Percentiles rank a stretch among this genome's conserved stretches.
phyloP scores from a whole-genome alignment of 108 stramenopile genomes.

The Aurantiochytrium sp. region DNA sequence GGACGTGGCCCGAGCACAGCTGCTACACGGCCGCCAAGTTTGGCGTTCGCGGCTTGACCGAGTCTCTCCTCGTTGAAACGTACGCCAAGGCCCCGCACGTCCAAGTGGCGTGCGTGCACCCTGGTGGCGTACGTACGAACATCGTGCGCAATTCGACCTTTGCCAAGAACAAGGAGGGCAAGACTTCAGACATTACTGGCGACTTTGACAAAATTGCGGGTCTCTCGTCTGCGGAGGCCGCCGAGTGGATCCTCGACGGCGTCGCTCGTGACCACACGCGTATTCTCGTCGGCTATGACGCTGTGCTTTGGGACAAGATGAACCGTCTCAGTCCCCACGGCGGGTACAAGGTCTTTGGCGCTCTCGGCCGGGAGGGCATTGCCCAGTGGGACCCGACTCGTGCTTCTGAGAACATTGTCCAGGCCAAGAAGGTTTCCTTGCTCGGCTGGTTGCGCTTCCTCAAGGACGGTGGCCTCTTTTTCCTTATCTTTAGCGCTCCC shows the following conservation, averaged over 20 bases:
- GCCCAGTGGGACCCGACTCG: neutral
- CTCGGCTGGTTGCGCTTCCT: neutral
- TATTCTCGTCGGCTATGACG: slow-evolving; percentile 6
- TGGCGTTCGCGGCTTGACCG: neutral
- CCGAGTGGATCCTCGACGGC: neutral
- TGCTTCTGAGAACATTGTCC: neutral
- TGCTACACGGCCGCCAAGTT: slow-evolving; percentile 11
- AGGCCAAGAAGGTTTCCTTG: neutral
- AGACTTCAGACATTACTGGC: neutral
- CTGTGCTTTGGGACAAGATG: neutral
- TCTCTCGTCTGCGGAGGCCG: neutral
- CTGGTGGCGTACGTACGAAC: neutral
- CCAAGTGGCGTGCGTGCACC: neutral
- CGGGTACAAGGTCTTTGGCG: neutral
- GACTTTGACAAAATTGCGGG: neutral
- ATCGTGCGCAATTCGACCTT: neutral
- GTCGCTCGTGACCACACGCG: neutral
- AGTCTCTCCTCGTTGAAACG: slow-evolving; percentile 6
- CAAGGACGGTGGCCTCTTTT: neutral
- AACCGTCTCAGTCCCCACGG: neutral
- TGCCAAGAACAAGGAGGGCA: neutral
- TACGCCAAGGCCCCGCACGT: slow-evolving; percentile 10
- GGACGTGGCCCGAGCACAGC: slow-evolving; percentile 12
- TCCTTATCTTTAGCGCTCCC: no score
- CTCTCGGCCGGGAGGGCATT: neutral